Conservation (phyloP, 768 basidiomycete species). For the Suillus cothurnatus region DNA sequence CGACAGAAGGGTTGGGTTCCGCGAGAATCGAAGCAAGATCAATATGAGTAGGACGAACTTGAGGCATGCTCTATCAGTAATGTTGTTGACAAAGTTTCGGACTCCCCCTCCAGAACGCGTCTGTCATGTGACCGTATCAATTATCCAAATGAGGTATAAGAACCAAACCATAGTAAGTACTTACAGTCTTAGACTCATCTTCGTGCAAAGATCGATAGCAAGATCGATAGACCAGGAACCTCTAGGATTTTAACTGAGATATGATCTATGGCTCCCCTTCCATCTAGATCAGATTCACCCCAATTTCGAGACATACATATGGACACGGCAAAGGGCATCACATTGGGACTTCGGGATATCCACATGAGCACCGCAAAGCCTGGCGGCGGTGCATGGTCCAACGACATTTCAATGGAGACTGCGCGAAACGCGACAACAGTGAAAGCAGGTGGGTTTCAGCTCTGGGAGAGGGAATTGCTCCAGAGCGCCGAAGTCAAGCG, state of each 20-base stretch:
- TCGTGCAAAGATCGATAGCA: neutral
- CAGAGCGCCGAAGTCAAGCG: constrained; percentile 87
- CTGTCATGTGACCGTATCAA: constrained; percentile 26
- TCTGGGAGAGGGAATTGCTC: constrained; percentile 86
- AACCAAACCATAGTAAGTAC: neutral
- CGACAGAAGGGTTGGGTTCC: constrained; percentile 59
- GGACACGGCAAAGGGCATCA: constrained; percentile 73
- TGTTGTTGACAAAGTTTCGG: neutral
- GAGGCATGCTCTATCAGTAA: constrained; percentile 5
- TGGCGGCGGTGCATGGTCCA: constrained; percentile 40
- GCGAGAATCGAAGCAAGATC: constrained; percentile 62
- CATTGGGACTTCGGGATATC: constrained; percentile 48
- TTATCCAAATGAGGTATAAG: constrained; percentile 12
- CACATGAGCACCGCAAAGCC: constrained; percentile 66
- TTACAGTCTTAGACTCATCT: neutral
- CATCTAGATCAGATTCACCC: constrained; percentile 11
- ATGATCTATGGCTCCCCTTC: neutral
- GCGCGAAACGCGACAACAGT: constrained; percentile 45
- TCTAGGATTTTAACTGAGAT: neutral
- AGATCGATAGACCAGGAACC: neutral
- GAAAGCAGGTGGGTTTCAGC: constrained; percentile 53
- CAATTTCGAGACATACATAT: constrained; percentile 67
- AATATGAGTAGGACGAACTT: constrained; percentile 43
- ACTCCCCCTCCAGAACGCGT: constrained; percentile 12
- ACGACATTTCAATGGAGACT: constrained; percentile 70